Evolutionary conservation across 106 monocot species (phyloP), one percentile per base, ranked within the genome.

Genomic region (Allium sativum): DNA sequence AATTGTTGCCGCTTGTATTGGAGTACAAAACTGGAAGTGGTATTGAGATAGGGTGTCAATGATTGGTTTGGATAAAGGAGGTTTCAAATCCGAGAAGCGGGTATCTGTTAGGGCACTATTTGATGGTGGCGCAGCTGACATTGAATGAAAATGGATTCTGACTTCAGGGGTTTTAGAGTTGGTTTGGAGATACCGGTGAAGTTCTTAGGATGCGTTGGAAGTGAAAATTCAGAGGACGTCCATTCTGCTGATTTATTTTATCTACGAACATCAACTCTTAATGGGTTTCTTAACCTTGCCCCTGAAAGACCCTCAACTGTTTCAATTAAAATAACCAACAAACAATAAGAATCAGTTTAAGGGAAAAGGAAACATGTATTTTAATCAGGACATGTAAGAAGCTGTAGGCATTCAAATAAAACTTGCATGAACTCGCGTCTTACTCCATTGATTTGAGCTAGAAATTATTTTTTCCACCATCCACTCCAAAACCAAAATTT

Each of bases 261-360:
- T 51, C 84, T 76, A 21, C 73, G 78, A 72, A 91, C 87, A 73
- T 88, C 91, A 74, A 98, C 82, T 69, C 87, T 91, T 21, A 84
- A 76, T 41, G 96, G 96, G 47, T 96, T 96, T 77, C 96, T 81
- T 65, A 96, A 72, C 51, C 90, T 87, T 58, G 96, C 96, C 62
- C 79, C 84, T 4, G 84, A 70, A 58, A 96, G 91, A 58, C 91
- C 96, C 48, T 81, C 91, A 45, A 96, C 82, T 42, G 84, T 91
- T 72, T 96, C 84, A 5, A 91, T 96, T 68, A 91, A 91, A 67
- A 91, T 90, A 68, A 91, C 90, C 20, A 91, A 96, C 58, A 96
- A 91, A 65, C 62, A 57, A 98, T 91, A 64, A 98, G 61, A 69
- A 98, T 71, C 96, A 91, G 77, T 42, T 64, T 47, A 78, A 67